phyloP scores from a whole-genome alignment of 306 rosid genomes.

The Delonix regia region DNA sequence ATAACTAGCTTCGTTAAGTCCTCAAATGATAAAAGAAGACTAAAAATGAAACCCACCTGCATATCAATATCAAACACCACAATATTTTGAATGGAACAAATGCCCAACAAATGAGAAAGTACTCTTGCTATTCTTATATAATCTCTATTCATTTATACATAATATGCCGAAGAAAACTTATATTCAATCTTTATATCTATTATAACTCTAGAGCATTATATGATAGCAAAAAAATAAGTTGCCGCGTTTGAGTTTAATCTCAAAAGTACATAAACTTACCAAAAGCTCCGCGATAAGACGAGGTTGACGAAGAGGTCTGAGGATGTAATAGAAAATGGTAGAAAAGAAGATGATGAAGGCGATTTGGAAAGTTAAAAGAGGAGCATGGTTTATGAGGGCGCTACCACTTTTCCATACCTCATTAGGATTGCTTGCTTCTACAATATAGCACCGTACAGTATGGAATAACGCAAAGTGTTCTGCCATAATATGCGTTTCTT shows the following conservation, averaged over 20 bases:
- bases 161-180: no score
- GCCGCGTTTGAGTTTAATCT: no score
- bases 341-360: constrained; percentile 7
- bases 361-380: constrained; percentile 38
- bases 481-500: no score
- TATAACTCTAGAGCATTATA: no score
- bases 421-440: not conserved
- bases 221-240: no score
- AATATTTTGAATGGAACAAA: not conserved
- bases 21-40: not conserved
- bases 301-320: constrained; percentile 43
- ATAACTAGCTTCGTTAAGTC: not conserved
- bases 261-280: not conserved
- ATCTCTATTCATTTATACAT: no score
- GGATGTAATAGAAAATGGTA: constrained; percentile 6
- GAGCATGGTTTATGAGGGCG: not conserved
- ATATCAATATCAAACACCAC: not conserved
- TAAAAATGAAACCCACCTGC: constrained; percentile 43
- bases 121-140: no score
- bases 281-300: not conserved
- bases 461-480: not conserved
- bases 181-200: no score
- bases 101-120: not conserved
- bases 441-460: constrained; percentile 19
- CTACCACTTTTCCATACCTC: constrained; percentile 23